A percentile compares a stretch with the other conserved stretches of the same genome.
Conservation (phyloP, 306 rosid genomes). For the Glycine tomentella region DNA sequence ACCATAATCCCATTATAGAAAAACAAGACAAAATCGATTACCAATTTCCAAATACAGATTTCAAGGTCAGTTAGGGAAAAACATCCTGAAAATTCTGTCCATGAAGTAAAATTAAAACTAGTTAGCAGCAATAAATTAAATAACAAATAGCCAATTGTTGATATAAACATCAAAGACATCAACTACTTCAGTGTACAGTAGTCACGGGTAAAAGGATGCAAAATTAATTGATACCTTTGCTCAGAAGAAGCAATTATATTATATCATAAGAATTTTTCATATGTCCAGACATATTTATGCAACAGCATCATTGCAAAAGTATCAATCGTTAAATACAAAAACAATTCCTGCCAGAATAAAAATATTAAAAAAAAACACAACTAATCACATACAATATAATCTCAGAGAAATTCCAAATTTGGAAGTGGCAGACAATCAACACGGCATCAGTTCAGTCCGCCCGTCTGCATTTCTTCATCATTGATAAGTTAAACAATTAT, state of each 20-base stretch:
- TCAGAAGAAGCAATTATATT: conserved; percentile 65
- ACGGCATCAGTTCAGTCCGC: conserved; percentile 99
- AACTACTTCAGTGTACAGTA: too few species aligned
- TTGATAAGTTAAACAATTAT: conserved; percentile 4
- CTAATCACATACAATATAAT: background rate
- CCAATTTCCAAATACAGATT: too few species aligned
- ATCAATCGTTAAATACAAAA: too few species aligned
- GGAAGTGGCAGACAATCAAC: conserved; percentile 97
- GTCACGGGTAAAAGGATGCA: background rate
- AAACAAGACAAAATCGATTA: too few species aligned
- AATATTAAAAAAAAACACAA: background rate
- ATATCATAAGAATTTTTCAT: conserved; percentile 60
- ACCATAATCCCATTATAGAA: too few species aligned
- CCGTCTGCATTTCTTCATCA: conserved; percentile 96
- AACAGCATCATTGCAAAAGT: conserved; percentile 71
- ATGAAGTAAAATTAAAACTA: too few species aligned
- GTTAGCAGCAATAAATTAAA: too few species aligned
- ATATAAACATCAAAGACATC: too few species aligned
- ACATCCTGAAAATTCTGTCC: too few species aligned
- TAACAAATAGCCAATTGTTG: too few species aligned
- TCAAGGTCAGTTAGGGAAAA: too few species aligned
- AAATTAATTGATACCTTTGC: conserved; percentile 28
- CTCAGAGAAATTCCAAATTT: conserved; percentile 74
- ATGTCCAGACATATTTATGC: conserved; percentile 91
- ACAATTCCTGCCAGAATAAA: background rate